Percentiles rank a stretch among this genome's conserved stretches.
phyloP scores from a whole-genome alignment of 352 stramenopile genomes.

The Chrysophaeum taylorii region DNA sequence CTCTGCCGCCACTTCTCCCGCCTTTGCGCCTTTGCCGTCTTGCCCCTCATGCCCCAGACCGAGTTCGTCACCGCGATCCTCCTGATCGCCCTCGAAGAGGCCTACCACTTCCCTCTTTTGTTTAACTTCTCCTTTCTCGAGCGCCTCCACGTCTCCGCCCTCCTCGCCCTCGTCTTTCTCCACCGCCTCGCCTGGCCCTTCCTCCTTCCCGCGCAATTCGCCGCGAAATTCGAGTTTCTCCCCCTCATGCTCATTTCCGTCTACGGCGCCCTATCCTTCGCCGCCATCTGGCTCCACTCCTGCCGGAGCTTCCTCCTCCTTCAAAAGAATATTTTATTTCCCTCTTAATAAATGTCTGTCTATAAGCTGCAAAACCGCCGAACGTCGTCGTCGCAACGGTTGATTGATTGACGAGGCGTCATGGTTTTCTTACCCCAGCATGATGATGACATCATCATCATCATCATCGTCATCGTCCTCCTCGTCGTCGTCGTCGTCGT shows the following conservation, averaged over 20 bases:
- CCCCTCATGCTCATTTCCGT: constrained; percentile 45
- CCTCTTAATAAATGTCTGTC: no score
- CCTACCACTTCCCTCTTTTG: constrained; percentile 4
- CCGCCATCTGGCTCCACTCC: not conserved
- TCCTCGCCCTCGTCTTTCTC: constrained; percentile 33
- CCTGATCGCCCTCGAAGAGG: constrained; percentile 37
- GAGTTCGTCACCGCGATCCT: constrained; percentile 40
- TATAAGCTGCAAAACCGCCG: no score
- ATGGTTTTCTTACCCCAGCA: no score
- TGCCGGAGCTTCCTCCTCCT: not conserved
- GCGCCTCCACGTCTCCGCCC: constrained; percentile 21
- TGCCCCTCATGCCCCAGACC: constrained; percentile 42
- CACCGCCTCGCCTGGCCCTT: constrained; percentile 38
- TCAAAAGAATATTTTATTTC: no score
- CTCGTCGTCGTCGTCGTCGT: no score
- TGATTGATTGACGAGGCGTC: no score
- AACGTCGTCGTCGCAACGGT: no score
- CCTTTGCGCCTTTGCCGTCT: constrained; percentile 41
- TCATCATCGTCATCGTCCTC: no score
- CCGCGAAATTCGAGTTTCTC: constrained; percentile 40
- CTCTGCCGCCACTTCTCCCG: constrained; percentile 36
- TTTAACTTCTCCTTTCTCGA: not conserved
- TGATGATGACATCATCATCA: no score
- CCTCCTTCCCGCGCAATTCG: constrained; percentile 28
- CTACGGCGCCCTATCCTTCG: not conserved